Evolutionary conservation across 306 rosid genomes (phyloP).

Genomic region (Erythrophleum fordii): DNA sequence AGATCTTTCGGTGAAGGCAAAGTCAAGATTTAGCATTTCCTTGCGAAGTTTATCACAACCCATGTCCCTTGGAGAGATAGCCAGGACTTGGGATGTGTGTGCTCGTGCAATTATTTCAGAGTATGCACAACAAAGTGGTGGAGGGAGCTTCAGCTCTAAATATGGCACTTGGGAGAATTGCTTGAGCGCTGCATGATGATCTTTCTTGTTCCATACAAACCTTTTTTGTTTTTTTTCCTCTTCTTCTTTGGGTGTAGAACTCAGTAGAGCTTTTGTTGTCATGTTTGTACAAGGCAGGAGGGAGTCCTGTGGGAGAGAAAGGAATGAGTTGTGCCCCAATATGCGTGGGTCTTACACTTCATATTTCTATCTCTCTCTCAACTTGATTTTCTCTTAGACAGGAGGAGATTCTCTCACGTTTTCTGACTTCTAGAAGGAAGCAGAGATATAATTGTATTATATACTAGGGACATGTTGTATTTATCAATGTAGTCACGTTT

Average conservation of each 20-base stretch:
- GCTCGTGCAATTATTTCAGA: constrained; percentile 77
- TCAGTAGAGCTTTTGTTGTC: constrained; percentile 12
- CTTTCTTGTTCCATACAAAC: constrained; percentile 8
- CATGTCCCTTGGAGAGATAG: constrained; percentile 79
- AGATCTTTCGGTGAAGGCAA: constrained; percentile 85
- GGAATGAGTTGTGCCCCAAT: too few relatives aligned
- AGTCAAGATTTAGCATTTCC: constrained; percentile 76
- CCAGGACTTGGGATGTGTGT: constrained; percentile 83
- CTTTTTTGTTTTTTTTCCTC: constrained; percentile 9
- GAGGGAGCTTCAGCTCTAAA: constrained; percentile 93
- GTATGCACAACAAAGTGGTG: constrained; percentile 86
- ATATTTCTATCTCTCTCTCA: too few relatives aligned
- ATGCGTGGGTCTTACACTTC: too few relatives aligned
- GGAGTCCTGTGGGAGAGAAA: too few relatives aligned
- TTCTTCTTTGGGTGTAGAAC: background rate
- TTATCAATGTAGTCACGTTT: background rate
- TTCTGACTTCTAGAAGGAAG: constrained; percentile 4
- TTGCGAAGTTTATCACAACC: constrained; percentile 81
- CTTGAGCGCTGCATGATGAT: constrained; percentile 54
- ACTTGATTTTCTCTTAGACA: too few relatives aligned
- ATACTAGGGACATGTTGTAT: background rate
- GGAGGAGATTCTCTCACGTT: too few relatives aligned
- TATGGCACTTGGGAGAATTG: constrained; percentile 86
- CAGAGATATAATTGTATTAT: constrained; percentile 12
- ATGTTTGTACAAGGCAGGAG: background rate